Percentiles rank a stretch among this genome's conserved stretches.
These are phyloP conservation scores for Pezizomycotina sp. DNA, from an alignment of 2,329 filamentous ascomycete genomes.

Conservation along the genomic window DNA sequence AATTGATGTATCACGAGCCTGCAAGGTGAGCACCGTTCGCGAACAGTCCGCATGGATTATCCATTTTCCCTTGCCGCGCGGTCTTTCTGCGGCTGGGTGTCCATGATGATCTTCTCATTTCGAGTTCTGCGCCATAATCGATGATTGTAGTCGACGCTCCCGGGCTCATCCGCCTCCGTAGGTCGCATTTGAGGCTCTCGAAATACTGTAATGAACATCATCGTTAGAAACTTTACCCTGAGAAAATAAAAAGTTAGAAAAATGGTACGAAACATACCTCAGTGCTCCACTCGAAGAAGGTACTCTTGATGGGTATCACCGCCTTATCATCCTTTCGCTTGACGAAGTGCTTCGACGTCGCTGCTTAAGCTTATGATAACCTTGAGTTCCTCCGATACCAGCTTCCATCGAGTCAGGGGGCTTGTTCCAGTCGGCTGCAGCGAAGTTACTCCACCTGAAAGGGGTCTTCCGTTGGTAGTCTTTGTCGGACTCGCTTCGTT, in stretches of 20 bases:
- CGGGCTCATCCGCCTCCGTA: constrained; percentile 87
- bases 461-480: constrained; percentile 13
- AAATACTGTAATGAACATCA: constrained; percentile 51
- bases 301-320: constrained; percentile 58
- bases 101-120: constrained; percentile 79
- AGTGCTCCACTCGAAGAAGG: constrained; percentile 86
- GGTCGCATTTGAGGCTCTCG: constrained; percentile 96
- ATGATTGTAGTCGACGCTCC: constrained; percentile 90
- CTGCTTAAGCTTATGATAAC: constrained; percentile 39
- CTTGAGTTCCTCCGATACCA: constrained; percentile 25
- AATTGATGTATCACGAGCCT: constrained; percentile 97
- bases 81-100: constrained; percentile 86
- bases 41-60: constrained; percentile 62
- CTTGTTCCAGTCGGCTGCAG: constrained; percentile 25
- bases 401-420: constrained; percentile 23
- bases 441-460: constrained; percentile 22
- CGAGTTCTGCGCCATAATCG: constrained; percentile 80
- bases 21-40: constrained; percentile 73
- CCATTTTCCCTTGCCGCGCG: constrained; percentile 75
- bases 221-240: constrained; percentile 25
- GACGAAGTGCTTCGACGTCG: constrained; percentile 60
- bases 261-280: constrained; percentile 35
- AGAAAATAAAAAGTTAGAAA: constrained; percentile 4
- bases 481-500: constrained; percentile 11
- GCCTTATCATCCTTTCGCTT: constrained; percentile 45